Conservation (phyloP, 2,329 filamentous ascomycete species). For the Trichophyton mentagrophytes region DNA sequence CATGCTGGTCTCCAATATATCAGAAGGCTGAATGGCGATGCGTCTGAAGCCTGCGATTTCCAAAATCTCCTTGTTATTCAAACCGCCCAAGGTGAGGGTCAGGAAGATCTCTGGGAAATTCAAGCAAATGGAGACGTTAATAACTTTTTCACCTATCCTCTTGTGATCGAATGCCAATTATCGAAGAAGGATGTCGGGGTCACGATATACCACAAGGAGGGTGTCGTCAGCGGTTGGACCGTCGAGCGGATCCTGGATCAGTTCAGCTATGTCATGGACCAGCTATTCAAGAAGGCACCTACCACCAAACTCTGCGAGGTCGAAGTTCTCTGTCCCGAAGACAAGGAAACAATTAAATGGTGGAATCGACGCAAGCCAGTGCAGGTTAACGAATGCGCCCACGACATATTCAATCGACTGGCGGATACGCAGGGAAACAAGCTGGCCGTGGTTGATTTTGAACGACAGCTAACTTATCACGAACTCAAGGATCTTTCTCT, state of each 20-base stretch:
- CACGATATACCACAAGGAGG: conserved; percentile 54
- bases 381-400: conserved; percentile 12
- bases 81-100: conserved; percentile 7
- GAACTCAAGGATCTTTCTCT: conserved; percentile 15
- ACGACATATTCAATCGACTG: conserved; percentile 14
- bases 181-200: conserved; percentile 41
- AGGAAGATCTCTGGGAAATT: conserved; percentile 9
- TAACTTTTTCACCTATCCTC: conserved; percentile 17
- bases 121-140: conserved; percentile 7
- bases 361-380: conserved; percentile 20
- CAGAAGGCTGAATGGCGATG: conserved; percentile 38
- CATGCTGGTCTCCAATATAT: conserved; percentile 40
- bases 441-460: conserved; percentile 15
- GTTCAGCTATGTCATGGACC: conserved; percentile 29
- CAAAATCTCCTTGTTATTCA: conserved; percentile 30
- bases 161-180: conserved; percentile 54
- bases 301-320: conserved; percentile 18
- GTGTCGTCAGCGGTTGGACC: conserved; percentile 39
- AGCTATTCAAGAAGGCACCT: conserved; percentile 21
- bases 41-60: conserved; percentile 29
- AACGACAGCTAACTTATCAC: conserved; percentile 14
- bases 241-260: conserved; percentile 45
- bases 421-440: conserved; percentile 11
- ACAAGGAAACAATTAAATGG: conserved; percentile 21
- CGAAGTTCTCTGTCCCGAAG: conserved; percentile 23